A percentile compares a stretch with the other conserved stretches of the same genome.
These are phyloP conservation scores for Epithele typhae DNA, from an alignment of 768 basidiomycete genomes.

Conservation along the genomic window DNA sequence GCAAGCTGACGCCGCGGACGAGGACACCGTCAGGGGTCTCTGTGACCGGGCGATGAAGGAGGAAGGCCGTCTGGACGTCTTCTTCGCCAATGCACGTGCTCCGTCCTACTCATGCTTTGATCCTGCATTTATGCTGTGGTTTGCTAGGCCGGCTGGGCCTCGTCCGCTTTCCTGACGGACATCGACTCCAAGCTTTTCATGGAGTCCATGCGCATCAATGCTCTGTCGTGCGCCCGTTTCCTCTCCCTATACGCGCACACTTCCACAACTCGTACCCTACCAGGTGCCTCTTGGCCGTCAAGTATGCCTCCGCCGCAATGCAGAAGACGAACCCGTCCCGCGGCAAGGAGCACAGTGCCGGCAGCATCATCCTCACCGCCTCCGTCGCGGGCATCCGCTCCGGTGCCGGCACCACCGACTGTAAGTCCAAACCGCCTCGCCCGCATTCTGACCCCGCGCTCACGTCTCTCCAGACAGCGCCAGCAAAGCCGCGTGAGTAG, in stretches of 20 bases:
- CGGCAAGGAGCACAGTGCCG: conserved; percentile 66
- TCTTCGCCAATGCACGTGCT: conserved; percentile 83
- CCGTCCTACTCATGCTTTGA: not conserved
- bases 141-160: conserved; percentile 63
- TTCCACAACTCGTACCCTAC: no score
- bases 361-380: conserved; percentile 86
- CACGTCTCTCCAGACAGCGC: conserved; percentile 61
- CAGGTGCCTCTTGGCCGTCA: conserved; percentile 88
- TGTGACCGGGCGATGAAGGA: conserved; percentile 74
- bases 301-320: conserved; percentile 85
- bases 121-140: conserved; percentile 1
- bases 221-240: conserved; percentile 41
- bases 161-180: conserved; percentile 39
- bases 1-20: conserved; percentile 83
- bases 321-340: conserved; percentile 54
- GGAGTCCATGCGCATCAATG: conserved; percentile 75
- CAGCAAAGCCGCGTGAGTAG: conserved; percentile 88
- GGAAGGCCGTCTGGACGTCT: conserved; percentile 85
- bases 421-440: conserved; percentile 37
- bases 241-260: no score
- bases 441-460: no score
- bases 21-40: conserved; percentile 57
- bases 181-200: conserved; percentile 65
- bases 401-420: conserved; percentile 79
- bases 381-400: conserved; percentile 87